These are phyloP conservation scores for Acidomyces sp. DNA, from an alignment of 495 filamentous ascomycete genomes.

Conservation along the genomic window DNA sequence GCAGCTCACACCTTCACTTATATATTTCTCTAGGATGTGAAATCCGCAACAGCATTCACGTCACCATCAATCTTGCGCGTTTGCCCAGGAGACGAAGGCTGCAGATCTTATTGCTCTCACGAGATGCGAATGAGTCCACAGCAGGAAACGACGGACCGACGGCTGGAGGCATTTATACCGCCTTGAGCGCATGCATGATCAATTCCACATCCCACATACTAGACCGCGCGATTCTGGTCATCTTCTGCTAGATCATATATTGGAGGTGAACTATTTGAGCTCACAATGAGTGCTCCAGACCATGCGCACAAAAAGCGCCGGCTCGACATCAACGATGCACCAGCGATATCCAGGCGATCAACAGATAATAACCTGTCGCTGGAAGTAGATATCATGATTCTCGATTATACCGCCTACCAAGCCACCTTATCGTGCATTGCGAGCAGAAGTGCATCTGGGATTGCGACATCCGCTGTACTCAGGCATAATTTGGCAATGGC, in stretches of 20 bases:
- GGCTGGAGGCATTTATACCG: constrained; percentile 4
- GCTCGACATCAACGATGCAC: neutral
- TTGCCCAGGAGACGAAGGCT: constrained; percentile 2
- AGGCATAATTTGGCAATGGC: constrained; percentile 5
- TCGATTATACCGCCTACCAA: constrained; percentile 41
- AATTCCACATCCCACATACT: neutral
- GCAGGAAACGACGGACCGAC: neutral
- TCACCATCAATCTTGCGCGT: too few species aligned
- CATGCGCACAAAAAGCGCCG: too few species aligned
- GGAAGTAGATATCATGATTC: constrained; percentile 40
- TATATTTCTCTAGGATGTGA: too few species aligned
- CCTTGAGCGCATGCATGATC: neutral
- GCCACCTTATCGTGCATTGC: constrained; percentile 29
- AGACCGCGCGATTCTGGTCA: neutral
- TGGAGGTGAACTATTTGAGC: too few species aligned
- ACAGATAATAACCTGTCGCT: constrained; percentile 5
- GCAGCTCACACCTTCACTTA: too few species aligned
- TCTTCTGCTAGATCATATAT: neutral
- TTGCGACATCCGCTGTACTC: constrained; percentile 1
- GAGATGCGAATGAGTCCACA: too few species aligned
- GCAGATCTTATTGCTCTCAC: too few species aligned
- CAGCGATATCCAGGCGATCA: neutral
- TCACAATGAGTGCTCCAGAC: too few species aligned
- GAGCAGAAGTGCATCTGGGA: constrained; percentile 1
- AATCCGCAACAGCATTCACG: too few species aligned